phyloP scores from a whole-genome alignment of 2,329 filamentous ascomycete species.

The Byssoonygena ceratinophila region DNA sequence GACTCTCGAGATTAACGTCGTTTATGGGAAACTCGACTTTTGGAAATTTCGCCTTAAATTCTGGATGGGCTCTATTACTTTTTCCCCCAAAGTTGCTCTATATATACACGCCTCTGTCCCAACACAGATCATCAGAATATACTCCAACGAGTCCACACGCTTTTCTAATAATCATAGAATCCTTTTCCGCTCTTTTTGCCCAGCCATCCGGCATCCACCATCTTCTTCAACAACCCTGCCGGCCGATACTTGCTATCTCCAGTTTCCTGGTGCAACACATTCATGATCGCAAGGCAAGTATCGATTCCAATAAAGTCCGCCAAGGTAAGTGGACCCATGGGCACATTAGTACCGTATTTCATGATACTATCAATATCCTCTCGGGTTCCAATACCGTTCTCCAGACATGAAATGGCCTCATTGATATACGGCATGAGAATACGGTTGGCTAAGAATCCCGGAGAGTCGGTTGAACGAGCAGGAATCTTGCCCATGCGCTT shows the following conservation, averaged over 20 bases:
- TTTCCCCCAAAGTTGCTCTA: not conserved
- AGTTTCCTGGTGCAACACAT: slow-evolving; percentile 79
- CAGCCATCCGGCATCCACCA: slow-evolving; percentile 96
- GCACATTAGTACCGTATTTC: slow-evolving; percentile 98
- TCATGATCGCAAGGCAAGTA: slow-evolving; percentile 95
- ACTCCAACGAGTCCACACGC: not conserved
- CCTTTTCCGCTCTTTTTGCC: slow-evolving; percentile 97
- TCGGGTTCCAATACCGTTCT: slow-evolving; percentile 77
- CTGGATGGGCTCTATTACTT: too few relatives aligned
- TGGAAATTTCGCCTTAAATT: too few relatives aligned
- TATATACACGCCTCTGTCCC: not conserved
- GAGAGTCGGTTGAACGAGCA: slow-evolving; percentile 76
- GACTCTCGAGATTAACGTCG: too few relatives aligned
- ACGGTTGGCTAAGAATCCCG: slow-evolving; percentile 89
- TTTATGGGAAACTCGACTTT: too few relatives aligned
- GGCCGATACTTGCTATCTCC: slow-evolving; percentile 94
- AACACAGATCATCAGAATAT: not conserved
- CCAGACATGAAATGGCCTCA: slow-evolving; percentile 89
- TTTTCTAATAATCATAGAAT: slow-evolving; percentile 53
- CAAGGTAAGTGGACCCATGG: slow-evolving; percentile 88
- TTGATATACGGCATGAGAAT: slow-evolving; percentile 99
- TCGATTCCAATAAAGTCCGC: slow-evolving; percentile 97
- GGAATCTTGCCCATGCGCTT: slow-evolving; percentile 86
- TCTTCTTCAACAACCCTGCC: slow-evolving; percentile 75
- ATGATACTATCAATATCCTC: slow-evolving; percentile 96